Evolutionary conservation across 306 rosid genomes (phyloP).

Genomic region (Quercus cerris): DNA sequence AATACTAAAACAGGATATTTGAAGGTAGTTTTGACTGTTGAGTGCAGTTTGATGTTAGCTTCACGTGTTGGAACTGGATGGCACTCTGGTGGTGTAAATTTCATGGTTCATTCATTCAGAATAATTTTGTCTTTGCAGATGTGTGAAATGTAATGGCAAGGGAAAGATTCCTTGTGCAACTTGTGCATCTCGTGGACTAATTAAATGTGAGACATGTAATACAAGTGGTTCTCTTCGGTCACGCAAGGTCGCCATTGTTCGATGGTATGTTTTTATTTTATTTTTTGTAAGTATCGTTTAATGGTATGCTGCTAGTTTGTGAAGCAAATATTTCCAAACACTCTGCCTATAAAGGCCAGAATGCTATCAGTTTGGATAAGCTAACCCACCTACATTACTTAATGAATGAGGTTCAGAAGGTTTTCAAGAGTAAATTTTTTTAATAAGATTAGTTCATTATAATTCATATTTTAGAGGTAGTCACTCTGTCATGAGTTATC

Average conservation of each 20-base stretch:
- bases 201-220: constrained; percentile 62
- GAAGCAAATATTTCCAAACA: constrained; percentile 1
- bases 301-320: background rate
- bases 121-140: constrained; percentile 53
- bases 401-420: background rate
- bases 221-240: constrained; percentile 76
- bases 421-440: background rate
- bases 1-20: constrained; percentile 1
- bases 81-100: constrained; percentile 11
- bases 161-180: constrained; percentile 81
- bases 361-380: background rate
- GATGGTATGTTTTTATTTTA: constrained; percentile 52
- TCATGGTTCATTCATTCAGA: constrained; percentile 7
- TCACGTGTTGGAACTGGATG: background rate
- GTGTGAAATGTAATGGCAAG: constrained; percentile 74
- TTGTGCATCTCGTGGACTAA: constrained; percentile 83
- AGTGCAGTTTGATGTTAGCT: constrained; percentile 7
- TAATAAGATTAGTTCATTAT: background rate
- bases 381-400: background rate
- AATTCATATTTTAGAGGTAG: background rate
- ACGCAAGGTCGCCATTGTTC: constrained; percentile 57
- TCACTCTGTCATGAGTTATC: background rate
- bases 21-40: constrained; percentile 10
- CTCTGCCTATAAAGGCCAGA: background rate
- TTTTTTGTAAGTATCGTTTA: too few relatives aligned